A percentile compares a stretch with the other conserved stretches of the same genome.
Evolutionary conservation across 2,329 filamentous ascomycete genomes (phyloP).

Genomic region (Penicillium sp.): DNA sequence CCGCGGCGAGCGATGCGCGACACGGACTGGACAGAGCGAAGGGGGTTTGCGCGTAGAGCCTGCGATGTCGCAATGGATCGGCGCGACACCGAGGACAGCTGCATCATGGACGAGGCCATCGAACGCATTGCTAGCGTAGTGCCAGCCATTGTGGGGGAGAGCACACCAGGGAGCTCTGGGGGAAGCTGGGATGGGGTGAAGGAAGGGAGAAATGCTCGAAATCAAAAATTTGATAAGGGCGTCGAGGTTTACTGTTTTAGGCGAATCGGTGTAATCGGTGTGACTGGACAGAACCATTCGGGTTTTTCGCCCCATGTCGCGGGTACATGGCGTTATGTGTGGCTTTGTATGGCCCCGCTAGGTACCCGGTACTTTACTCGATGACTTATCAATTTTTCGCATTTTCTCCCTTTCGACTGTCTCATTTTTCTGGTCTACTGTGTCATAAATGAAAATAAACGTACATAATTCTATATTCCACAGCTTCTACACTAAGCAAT

Average conservation of each 20-base stretch:
- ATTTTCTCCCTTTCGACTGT: not conserved
- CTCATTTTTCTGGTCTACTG: not conserved
- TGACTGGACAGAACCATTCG: not conserved
- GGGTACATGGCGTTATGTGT: not conserved
- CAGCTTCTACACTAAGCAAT: not conserved
- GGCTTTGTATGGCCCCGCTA: not conserved
- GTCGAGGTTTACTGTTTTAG: slow-evolving; percentile 31
- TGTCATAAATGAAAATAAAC: too few relatives aligned
- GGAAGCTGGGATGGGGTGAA: slow-evolving; percentile 10
- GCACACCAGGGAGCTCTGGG: slow-evolving; percentile 16
- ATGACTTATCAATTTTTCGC: not conserved
- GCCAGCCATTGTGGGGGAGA: slow-evolving; percentile 35
- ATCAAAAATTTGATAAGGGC: slow-evolving; percentile 23
- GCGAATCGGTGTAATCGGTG: slow-evolving; percentile 36
- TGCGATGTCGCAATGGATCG: slow-evolving; percentile 35
- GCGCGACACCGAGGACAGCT: slow-evolving; percentile 39
- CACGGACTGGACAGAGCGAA: slow-evolving; percentile 26
- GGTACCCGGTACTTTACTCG: not conserved
- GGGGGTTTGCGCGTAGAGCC: slow-evolving; percentile 26
- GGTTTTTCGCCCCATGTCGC: not conserved
- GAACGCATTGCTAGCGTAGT: slow-evolving; percentile 35
- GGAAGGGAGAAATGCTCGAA: slow-evolving; percentile 10
- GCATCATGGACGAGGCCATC: slow-evolving; percentile 34
- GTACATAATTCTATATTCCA: not conserved
- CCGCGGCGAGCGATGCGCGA: slow-evolving; percentile 46